Base-by-base conservation (phyloP, 306 rosid species). In the Arachis hypogaea region DNA sequence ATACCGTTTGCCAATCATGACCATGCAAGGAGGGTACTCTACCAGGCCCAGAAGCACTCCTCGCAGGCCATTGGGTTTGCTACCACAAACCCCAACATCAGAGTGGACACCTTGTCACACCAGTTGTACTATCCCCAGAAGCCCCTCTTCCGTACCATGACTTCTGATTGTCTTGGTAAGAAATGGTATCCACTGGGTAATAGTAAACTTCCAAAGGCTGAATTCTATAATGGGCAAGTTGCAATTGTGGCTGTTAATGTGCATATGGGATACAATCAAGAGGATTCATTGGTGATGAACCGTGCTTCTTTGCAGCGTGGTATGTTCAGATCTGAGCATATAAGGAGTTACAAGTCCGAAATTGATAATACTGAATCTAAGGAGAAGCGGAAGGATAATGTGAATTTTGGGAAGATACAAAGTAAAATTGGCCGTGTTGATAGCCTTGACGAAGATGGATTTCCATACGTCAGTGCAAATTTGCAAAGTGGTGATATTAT, bases 201-300 rank as follows among this genome's bases (percentile, higher is more conserved):
- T 36, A 83, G 74, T 38, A 52, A 84, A 63, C 69, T 77, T 47
- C 95, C 96, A 0, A 92, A 76, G 81, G 83, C 94, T 9, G 99
- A 94, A 72, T 92, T 85, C 75, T 92, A 81, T 63, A 92, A 92
- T 82, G 98, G 99, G 59, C 99, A 95, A 86, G 90, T 83, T 57
- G 98, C 98, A 12, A 95, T 95, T 74, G 99, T 95, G 63, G 96
- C 98, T 54, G 97, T 95, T 77, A 95, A 95, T 72, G 99, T 95
- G 40, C 99, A 95, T 78, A 59, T 88, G 5, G 99, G 99, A 38
- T 95, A 86, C 84, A 95, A 95, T 81, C 98, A 95, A 85, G 99
- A 95, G 72, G 99, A 95, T 81, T 92, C 97, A 36, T 74, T 95
- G 77, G 99, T 95, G 71, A 95, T 95, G 99, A 95, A 95, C 63